Evolutionary conservation across 1,284 basidiomycete genomes (phyloP).

Genomic region (Puccinia novopanici): DNA sequence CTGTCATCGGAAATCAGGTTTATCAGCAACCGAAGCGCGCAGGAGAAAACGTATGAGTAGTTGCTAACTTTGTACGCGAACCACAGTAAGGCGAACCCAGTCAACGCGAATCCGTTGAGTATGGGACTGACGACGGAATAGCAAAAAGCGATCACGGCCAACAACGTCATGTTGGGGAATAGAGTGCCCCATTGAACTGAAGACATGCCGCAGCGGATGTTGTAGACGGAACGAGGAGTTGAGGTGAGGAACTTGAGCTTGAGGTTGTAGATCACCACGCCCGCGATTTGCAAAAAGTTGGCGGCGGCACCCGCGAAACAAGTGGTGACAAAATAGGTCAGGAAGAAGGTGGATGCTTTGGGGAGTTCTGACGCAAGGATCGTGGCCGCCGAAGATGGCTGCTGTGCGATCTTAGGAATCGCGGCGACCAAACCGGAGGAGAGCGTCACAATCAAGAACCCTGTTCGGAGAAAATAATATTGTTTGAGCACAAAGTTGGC

Average conservation of each 20-base stretch:
- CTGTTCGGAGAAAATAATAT: slow-evolving; percentile 61
- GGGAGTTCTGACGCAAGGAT: slow-evolving; percentile 77
- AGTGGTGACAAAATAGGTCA: slow-evolving; percentile 67
- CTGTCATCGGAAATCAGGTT: slow-evolving; percentile 52
- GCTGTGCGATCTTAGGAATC: slow-evolving; percentile 67
- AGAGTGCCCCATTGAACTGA: slow-evolving; percentile 80
- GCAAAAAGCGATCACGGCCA: slow-evolving; percentile 60
- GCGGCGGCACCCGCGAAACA: slow-evolving; percentile 72
- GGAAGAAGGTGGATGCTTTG: slow-evolving; percentile 85
- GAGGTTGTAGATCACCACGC: slow-evolving; percentile 78
- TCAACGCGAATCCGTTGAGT: slow-evolving; percentile 83
- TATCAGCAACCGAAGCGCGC: slow-evolving; percentile 51
- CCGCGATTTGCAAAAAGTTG: slow-evolving; percentile 76
- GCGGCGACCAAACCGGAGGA: slow-evolving; percentile 76
- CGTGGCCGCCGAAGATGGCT: slow-evolving; percentile 68
- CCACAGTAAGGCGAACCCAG: slow-evolving; percentile 82
- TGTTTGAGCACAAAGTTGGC: too few species aligned
- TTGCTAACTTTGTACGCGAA: slow-evolving; percentile 76
- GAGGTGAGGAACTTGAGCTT: slow-evolving; percentile 80
- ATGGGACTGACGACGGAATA: slow-evolving; percentile 92
- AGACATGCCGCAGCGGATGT: slow-evolving; percentile 71
- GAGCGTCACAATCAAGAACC: slow-evolving; percentile 83
- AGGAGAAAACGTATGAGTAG: slow-evolving; percentile 67
- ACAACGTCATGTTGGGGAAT: slow-evolving; percentile 60
- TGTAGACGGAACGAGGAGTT: slow-evolving; percentile 81